phyloP scores from a whole-genome alignment of 805 yeast species.

The Peterozyma toletana region DNA sequence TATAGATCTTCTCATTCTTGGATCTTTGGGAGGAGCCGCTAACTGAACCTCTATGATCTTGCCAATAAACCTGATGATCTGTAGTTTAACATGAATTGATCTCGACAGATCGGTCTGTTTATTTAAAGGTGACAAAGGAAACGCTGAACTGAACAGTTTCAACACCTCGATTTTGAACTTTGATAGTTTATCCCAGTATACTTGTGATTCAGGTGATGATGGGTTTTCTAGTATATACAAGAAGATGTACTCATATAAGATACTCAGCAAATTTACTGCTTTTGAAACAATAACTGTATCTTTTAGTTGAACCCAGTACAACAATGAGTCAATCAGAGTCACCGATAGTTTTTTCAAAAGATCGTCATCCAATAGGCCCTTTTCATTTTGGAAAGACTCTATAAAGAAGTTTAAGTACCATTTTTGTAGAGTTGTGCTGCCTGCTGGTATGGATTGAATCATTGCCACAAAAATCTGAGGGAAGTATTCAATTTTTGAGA shows the following conservation, averaged over 20 bases:
- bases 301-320: slow-evolving; percentile 19
- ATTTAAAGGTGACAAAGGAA: slow-evolving; percentile 43
- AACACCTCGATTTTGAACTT: slow-evolving; percentile 53
- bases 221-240: slow-evolving; percentile 38
- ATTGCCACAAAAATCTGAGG: slow-evolving; percentile 20
- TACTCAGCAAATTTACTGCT: slow-evolving; percentile 27
- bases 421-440: slow-evolving; percentile 24
- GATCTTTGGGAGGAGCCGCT: slow-evolving; percentile 31
- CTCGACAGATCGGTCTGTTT: slow-evolving; percentile 43
- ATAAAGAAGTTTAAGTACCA: slow-evolving; percentile 34
- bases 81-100: slow-evolving; percentile 54
- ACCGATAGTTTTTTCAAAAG: slow-evolving; percentile 25
- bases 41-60: slow-evolving; percentile 49
- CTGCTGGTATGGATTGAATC: slow-evolving; percentile 27
- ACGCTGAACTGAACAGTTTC: slow-evolving; percentile 50
- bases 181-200: slow-evolving; percentile 47
- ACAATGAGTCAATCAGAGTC: slow-evolving; percentile 18
- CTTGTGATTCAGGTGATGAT: slow-evolving; percentile 22
- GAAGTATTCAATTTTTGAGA: slow-evolving; percentile 7
- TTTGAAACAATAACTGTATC: slow-evolving; percentile 25
- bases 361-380: slow-evolving; percentile 17
- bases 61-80: slow-evolving; percentile 68
- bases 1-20: slow-evolving; percentile 12
- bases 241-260: slow-evolving; percentile 38
- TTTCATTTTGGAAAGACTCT: slow-evolving; percentile 27